Evolutionary conservation across 768 basidiomycete genomes (phyloP), one percentile per base, ranked within the genome.

Genomic region (Rhodosporidiobolus sp.): DNA sequence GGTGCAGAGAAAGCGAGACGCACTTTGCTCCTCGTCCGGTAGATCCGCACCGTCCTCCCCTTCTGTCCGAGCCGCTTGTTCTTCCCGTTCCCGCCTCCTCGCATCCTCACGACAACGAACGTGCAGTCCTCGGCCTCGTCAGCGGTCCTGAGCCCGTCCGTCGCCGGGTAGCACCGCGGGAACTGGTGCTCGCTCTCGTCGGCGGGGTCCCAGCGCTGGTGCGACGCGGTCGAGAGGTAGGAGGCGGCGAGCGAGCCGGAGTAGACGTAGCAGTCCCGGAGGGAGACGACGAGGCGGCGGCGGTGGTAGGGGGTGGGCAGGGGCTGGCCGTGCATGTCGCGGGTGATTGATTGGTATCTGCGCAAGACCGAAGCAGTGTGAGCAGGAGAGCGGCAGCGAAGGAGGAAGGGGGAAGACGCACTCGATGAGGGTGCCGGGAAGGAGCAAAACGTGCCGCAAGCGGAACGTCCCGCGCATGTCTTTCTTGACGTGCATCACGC

Each of bases 71-170:
- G 86, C 91, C 46, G 87, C 72, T 49, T 43, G 62, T 61, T 34
- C 59, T 55, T 62, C 26, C 69, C 60, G 43, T 46, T 69, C 32
- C 34, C 48, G 32, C 60, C 69, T 53, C 59, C 70, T 55, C 63
- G 69, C 50, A 67, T 73, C 26, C 59, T 30, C 17, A 74, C 90
- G 22, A 98, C 81, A 79, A 91, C 87, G 74, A 98, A 93, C 22
- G 94, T 82, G 75, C 87, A 89, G 79, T 97, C 94, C 79, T 94
- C 92, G 61, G 91, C 90, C 16, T 86, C 85, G 76, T 98, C 94
- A 73, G 91, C 86, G 19, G 88, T 87, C 81, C 95, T 91, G 19
- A 98, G 83, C 2, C 94, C 94, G 78, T 98, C 95, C 66, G 88
- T 85, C 12, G 49, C 46, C 10, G 63, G 54, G 79, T 96, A 97